Base-by-base conservation (phyloP, 208 protist species). In the Vickermania spadyakhi region DNA sequence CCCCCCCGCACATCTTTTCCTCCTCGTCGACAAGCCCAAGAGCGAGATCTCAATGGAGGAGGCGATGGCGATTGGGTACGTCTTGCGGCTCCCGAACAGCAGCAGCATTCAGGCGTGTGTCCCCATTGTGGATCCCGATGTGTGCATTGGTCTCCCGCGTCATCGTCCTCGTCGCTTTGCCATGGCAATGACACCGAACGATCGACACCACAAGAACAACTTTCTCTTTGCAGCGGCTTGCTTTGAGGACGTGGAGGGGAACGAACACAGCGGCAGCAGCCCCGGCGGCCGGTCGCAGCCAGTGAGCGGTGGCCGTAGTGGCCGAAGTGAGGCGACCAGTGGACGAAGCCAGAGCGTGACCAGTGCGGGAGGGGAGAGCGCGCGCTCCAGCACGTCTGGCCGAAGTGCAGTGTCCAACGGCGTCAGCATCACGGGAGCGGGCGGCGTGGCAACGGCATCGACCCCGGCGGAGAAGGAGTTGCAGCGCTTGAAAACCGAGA, bases 181-280 rank as follows among this genome's bases (percentile, higher is more conserved):
- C 62, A 89, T 93, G 81, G 72, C 82, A 2, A 58, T 80, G 54
- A 89, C 80, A 2, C 86, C 86, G 0, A 93, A 86, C 60, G 73
- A 88, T 22, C 82, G 86, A 27, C 72, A 85, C 67, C 57, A 72
- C 58, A 78, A 84, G 31, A 65, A 81, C 69, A 86, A 88, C 68
- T 89, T 93, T 45, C 68, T 89, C 56, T 90, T 93, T 61, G 86
- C 86, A 18, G 77, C 80, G 2, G 71, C 86, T 7, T 59, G 60
- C 21, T 62, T 93, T 5, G 62, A 72, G 26, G 77, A 88, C 30
- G 66, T 45, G 36, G 36, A 45, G 11, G 36, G 36, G 18, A 45
- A n/a, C 36, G 36, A 45, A 45, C 7, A 7, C 11, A 45, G 36
- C 36, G n/a, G n/a, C n/a, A 18, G 36, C 36, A 18, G 11, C 11